These are phyloP conservation scores for Salicornia ramosissima DNA, from an alignment of 148 eudicot genomes.

Conservation along the genomic window DNA sequence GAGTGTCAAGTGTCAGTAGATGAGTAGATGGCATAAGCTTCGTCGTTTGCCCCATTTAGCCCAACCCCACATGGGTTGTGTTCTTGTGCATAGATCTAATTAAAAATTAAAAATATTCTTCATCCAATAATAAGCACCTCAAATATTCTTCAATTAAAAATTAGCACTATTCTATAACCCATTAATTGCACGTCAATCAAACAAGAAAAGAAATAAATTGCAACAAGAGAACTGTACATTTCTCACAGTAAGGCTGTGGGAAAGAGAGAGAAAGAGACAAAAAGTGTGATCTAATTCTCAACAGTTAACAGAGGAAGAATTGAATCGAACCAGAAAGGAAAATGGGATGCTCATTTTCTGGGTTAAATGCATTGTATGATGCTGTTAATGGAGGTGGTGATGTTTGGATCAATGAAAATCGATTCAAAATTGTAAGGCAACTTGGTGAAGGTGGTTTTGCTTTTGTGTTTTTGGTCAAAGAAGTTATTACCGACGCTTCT, in stretches of 20 bases:
- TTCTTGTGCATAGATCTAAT: too few species aligned
- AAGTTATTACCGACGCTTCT: conserved; percentile 50
- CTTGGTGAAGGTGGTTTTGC: conserved; percentile 98
- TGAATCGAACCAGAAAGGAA: not conserved
- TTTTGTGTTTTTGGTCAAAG: conserved; percentile 85
- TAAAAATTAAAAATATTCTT: not conserved
- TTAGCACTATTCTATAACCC: not conserved
- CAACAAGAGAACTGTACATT: conserved; percentile 2
- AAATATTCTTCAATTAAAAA: not conserved
- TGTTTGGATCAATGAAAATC: conserved; percentile 95
- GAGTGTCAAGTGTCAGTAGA: not conserved
- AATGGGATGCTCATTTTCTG: conserved; percentile 97
- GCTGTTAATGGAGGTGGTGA: conserved; percentile 83
- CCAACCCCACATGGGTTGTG: too few species aligned
- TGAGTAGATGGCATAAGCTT: too few species aligned
- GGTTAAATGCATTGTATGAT: conserved; percentile 85
- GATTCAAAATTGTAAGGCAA: conserved; percentile 69
- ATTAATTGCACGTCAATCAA: not conserved
- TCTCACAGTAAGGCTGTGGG: not conserved
- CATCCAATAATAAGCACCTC: not conserved
- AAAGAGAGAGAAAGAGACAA: conserved; percentile 1
- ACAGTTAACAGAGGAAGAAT: not conserved
- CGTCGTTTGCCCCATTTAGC: too few species aligned
- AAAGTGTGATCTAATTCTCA: conserved; percentile 15
- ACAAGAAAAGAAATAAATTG: not conserved